A percentile compares a stretch with the other conserved stretches of the same genome.
phyloP scores from a whole-genome alignment of 441 rosid genomes.

The Flueggea neowawraea region DNA sequence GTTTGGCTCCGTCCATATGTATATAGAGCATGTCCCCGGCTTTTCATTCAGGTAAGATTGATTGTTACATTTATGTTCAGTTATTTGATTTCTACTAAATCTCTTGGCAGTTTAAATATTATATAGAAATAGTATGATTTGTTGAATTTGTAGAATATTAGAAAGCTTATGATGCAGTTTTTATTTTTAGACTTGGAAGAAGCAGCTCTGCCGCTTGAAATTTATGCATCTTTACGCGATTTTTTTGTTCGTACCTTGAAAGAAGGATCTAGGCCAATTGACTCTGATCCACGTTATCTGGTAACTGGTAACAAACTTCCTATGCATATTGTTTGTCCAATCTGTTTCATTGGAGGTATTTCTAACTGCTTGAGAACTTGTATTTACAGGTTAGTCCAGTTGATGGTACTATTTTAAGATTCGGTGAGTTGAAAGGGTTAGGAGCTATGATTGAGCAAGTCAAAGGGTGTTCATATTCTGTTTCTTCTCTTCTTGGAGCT shows the following conservation, averaged over 20 bases:
- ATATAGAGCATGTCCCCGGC: conserved; percentile 91
- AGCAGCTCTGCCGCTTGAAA: conserved; percentile 76
- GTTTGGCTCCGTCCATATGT: conserved; percentile 79
- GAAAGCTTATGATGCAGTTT: conserved; percentile 13
- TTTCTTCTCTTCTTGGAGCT: conserved; percentile 82
- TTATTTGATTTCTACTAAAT: too few species aligned
- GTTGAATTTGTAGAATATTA: too few species aligned
- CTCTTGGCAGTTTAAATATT: background rate
- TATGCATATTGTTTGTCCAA: conserved; percentile 22
- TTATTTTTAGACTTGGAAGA: conserved; percentile 74
- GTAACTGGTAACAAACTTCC: conserved; percentile 81
- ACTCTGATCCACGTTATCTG: conserved; percentile 84
- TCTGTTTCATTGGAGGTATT: conserved; percentile 17
- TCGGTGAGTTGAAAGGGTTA: conserved; percentile 76
- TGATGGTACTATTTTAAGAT: conserved; percentile 81
- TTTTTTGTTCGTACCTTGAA: conserved; percentile 85
- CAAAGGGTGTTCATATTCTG: conserved; percentile 90
- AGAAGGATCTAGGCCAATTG: conserved; percentile 91
- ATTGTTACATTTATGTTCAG: background rate
- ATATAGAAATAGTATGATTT: background rate
- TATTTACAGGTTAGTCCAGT: conserved; percentile 80
- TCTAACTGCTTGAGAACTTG: conserved; percentile 14
- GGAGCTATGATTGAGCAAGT: conserved; percentile 96
- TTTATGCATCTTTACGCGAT: conserved; percentile 74
- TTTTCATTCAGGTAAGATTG: conserved; percentile 84